These are phyloP conservation scores for Argentina anserina DNA, from an alignment of 306 rosid genomes.

Conservation along the genomic window DNA sequence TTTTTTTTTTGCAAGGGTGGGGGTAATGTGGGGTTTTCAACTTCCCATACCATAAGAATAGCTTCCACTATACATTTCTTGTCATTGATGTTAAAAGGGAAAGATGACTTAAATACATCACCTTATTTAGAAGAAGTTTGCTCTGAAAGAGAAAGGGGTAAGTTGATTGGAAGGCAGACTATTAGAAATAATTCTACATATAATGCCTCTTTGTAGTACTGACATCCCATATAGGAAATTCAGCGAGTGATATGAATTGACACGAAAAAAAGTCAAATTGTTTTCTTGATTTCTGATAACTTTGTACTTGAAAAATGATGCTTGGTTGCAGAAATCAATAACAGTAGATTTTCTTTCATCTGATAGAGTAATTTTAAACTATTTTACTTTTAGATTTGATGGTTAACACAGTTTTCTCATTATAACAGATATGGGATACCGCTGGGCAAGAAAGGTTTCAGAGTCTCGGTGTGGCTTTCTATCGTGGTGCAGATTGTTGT, in stretches of 20 bases:
- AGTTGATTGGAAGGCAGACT: neutral
- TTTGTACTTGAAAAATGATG: neutral
- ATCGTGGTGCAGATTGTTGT: conserved; percentile 99
- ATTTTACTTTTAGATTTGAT: neutral
- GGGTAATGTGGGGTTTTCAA: neutral
- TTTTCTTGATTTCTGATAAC: neutral
- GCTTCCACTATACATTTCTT: neutral
- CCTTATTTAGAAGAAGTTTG: neutral
- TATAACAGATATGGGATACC: conserved; percentile 85
- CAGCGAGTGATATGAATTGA: neutral
- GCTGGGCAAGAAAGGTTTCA: conserved; percentile 99
- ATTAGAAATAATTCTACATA: too few species aligned
- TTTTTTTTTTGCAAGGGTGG: neutral
- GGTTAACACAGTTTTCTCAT: conserved; percentile 16
- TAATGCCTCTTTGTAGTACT: too few species aligned
- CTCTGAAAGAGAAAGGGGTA: too few species aligned
- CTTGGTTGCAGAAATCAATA: neutral
- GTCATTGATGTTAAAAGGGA: neutral
- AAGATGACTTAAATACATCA: neutral
- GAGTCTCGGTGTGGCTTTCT: conserved; percentile 98
- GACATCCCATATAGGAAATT: too few species aligned
- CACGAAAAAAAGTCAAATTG: neutral
- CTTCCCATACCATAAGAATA: neutral
- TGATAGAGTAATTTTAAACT: neutral
- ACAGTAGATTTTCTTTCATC: neutral